Percentiles rank a stretch among this genome's conserved stretches.
These are phyloP conservation scores for Trichosporon sp. DNA, from an alignment of 1,284 basidiomycete genomes.

Conservation along the genomic window DNA sequence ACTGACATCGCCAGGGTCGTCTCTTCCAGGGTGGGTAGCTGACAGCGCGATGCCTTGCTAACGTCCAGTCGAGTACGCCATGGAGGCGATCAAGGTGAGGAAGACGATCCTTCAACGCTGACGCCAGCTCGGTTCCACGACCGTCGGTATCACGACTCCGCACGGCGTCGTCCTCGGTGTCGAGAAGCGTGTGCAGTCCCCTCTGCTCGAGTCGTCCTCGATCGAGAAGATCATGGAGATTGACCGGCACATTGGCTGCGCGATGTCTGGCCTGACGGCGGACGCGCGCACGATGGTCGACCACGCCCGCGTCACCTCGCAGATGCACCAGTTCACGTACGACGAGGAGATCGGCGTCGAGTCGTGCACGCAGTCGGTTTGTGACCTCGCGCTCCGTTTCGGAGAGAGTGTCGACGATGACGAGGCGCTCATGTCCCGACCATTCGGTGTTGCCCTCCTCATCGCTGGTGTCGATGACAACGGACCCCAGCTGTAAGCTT, in stretches of 20 bases:
- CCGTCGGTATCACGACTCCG: conserved; percentile 85
- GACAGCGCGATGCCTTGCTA: conserved; percentile 16
- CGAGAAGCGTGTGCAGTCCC: conserved; percentile 98
- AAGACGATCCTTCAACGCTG: conserved; percentile 19
- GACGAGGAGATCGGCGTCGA: conserved; percentile 97
- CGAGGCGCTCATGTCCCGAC: conserved; percentile 97
- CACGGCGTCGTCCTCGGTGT: conserved; percentile 92
- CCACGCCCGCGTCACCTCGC: conserved; percentile 94
- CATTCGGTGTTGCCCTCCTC: conserved; percentile 95
- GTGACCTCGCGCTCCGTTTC: conserved; percentile 94
- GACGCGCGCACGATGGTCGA: conserved; percentile 99
- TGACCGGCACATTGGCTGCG: conserved; percentile 92
- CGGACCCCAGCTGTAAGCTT: conserved; percentile 84
- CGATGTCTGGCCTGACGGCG: conserved; percentile 97
- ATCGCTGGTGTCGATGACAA: conserved; percentile 96
- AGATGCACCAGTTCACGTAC: conserved; percentile 96
- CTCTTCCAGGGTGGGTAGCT: conserved; percentile 58
- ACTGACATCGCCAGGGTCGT: conserved; percentile 53
- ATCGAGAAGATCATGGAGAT: conserved; percentile 99
- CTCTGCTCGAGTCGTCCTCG: conserved; percentile 89
- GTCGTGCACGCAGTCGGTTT: conserved; percentile 95
- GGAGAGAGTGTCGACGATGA: conserved; percentile 99
- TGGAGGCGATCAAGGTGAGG: conserved; percentile 92
- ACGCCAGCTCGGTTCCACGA: conserved; percentile 88
- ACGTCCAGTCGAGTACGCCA: conserved; percentile 90